Base-by-base conservation (phyloP, 2,329 filamentous ascomycete genomes). In the Penicillium hordei region DNA sequence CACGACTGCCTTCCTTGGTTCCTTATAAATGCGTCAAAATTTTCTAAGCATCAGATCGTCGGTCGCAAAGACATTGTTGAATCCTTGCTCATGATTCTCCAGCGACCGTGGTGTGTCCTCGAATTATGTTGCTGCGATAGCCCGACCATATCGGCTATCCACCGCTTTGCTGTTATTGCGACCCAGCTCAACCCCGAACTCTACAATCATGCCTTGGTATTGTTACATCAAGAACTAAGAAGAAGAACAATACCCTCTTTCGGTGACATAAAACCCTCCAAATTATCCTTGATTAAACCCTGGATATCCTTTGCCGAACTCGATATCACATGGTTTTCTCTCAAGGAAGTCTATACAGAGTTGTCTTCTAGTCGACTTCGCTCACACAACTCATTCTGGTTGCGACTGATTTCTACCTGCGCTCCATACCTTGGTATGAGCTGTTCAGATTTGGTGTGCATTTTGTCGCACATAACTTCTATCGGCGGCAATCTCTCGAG, bases 81-180 rank as follows among this genome's bases (percentile, higher is more conserved):
- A 15, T 50, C 48, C 10, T 27, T 50, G 15, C 23, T 50, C 13
- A 15, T 39, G 4, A 29, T 50, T 17, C 48, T 50, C 34, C 48
- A 50, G 34, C 48, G 48, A 17, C 48, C 34, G 21, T 50, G 48
- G 48, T 50, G 34, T 50, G 23, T 50, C 17, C 48, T 50, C 12
- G 48, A 39, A 9, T 7, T 50, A 39, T 50, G 48, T 39, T 50
- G 48, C 25, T 50, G 34, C 21, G n/a, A 50, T 27, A 39, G 7
- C 17, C 13, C 4, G 2, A 23, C n/a, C 13, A 27, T 50, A 50
- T 50, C 48, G 7, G 48, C 34, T 2, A 39, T 50, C 19, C 17
- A 50, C 34, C 48, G 9, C 34, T 50, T 50, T 36, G 34, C 23
- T 12, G 6, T 39, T 13, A 6, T 50, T 19, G 48, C 48, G 25